These are phyloP conservation scores for Sporothrix humicola DNA, from an alignment of 2,329 filamentous ascomycete genomes.

Conservation along the genomic window DNA sequence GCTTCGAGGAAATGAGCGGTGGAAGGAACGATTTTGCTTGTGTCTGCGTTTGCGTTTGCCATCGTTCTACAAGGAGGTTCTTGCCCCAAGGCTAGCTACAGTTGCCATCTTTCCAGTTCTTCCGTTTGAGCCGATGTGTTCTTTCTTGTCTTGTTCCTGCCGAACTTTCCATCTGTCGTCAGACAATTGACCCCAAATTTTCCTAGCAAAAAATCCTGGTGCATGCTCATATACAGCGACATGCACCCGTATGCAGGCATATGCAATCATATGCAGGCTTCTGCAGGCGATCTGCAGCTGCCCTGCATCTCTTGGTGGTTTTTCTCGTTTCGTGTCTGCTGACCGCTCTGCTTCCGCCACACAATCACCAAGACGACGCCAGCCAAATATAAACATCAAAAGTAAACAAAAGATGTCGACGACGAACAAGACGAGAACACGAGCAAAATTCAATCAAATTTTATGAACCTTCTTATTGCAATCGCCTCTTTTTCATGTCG, in stretches of 20 bases:
- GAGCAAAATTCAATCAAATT: slow-evolving; percentile 20
- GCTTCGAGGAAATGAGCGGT: slow-evolving; percentile 17
- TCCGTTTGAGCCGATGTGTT: neutral
- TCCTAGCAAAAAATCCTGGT: neutral
- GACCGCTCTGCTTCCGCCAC: slow-evolving; percentile 17
- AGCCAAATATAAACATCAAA: slow-evolving; percentile 5
- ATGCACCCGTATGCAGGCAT: neutral
- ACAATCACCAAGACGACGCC: slow-evolving; percentile 34
- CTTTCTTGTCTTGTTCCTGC: neutral
- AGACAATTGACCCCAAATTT: neutral
- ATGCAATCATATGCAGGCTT: slow-evolving; percentile 7
- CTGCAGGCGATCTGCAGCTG: slow-evolving; percentile 10
- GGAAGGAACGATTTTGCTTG: neutral
- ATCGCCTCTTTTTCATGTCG: neutral
- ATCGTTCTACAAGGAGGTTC: neutral
- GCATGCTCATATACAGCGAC: neutral
- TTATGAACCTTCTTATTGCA: neutral
- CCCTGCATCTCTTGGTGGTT: neutral
- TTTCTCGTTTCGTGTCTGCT: slow-evolving; percentile 25
- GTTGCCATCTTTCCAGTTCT: neutral
- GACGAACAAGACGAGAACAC: neutral
- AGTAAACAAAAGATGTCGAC: slow-evolving; percentile 21
- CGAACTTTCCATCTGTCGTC: neutral
- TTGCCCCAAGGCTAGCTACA: neutral
- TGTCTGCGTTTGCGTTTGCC: neutral